phyloP scores from a whole-genome alignment of 2,329 filamentous ascomycete genomes.

The Tympanopsis confertula region DNA sequence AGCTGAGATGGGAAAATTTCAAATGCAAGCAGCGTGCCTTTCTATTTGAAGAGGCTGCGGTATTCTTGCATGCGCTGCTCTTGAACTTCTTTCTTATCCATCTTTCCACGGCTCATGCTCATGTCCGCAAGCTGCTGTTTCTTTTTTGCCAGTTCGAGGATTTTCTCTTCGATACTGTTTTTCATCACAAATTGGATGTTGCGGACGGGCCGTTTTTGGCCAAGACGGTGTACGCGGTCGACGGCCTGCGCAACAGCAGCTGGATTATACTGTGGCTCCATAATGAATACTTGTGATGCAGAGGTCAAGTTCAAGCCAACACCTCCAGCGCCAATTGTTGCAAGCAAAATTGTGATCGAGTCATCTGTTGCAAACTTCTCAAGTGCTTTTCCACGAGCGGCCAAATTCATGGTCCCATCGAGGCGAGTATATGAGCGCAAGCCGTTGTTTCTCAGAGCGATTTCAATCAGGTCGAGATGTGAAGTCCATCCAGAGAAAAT shows the following conservation, averaged over 20 bases:
- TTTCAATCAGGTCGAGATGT: slow-evolving; percentile 85
- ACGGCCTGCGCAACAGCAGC: slow-evolving; percentile 88
- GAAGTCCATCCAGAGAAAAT: slow-evolving; percentile 95
- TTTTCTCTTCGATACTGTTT: slow-evolving; percentile 85
- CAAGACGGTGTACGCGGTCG: slow-evolving; percentile 82
- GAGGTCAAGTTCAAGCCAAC: slow-evolving; percentile 83
- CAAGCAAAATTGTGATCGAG: slow-evolving; percentile 67
- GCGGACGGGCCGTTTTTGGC: slow-evolving; percentile 76
- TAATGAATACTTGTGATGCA: slow-evolving; percentile 81
- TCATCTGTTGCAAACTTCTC: slow-evolving; percentile 65
- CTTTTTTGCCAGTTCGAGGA: slow-evolving; percentile 78
- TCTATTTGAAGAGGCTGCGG: neutral
- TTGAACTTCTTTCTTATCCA: slow-evolving; percentile 16
- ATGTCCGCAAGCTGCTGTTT: slow-evolving; percentile 85
- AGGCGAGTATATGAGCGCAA: slow-evolving; percentile 64
- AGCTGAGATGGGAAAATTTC: too few relatives aligned
- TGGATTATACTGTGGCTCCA: slow-evolving; percentile 97
- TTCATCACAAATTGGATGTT: slow-evolving; percentile 85
- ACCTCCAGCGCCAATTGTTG: slow-evolving; percentile 85
- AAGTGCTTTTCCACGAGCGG: slow-evolving; percentile 64
- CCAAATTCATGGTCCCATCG: slow-evolving; percentile 77
- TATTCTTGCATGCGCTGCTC: slow-evolving; percentile 18
- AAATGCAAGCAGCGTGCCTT: too few relatives aligned
- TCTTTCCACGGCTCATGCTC: slow-evolving; percentile 53
- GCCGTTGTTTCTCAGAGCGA: slow-evolving; percentile 57